These are phyloP conservation scores for Termitomyces sp. DNA, from an alignment of 768 basidiomycete genomes.

Conservation along the genomic window DNA sequence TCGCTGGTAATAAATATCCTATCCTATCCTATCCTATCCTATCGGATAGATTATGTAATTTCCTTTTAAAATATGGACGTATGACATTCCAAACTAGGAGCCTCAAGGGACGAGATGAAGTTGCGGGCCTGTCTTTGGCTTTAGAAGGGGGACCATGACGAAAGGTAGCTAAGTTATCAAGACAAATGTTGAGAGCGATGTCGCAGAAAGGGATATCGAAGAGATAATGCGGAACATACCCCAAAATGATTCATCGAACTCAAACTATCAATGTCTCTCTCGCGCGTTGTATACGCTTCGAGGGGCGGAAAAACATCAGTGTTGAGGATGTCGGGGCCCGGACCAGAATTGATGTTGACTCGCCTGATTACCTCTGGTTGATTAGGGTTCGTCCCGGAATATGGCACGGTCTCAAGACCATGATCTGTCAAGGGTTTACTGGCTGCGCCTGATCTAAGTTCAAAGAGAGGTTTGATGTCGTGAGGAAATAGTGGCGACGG, in stretches of 20 bases:
- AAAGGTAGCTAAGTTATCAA: constrained; percentile 28
- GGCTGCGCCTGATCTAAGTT: constrained; percentile 35
- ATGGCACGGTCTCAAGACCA: constrained; percentile 28
- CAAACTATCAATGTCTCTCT: constrained; percentile 37
- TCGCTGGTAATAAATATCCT: too few species aligned
- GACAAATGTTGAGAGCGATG: not conserved
- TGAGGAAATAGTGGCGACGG: constrained; percentile 43
- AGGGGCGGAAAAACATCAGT: constrained; percentile 7
- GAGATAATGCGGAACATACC: constrained; percentile 24
- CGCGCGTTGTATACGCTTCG: constrained; percentile 18
- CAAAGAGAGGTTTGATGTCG: constrained; percentile 39
- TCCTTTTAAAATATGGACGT: too few species aligned
- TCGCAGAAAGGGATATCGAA: not conserved
- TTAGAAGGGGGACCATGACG: constrained; percentile 33
- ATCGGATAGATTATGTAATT: too few species aligned
- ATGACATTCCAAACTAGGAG: not conserved
- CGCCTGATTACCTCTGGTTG: constrained; percentile 7
- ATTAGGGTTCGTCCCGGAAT: constrained; percentile 18
- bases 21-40: too few species aligned
- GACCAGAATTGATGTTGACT: constrained; percentile 5
- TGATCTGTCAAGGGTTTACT: constrained; percentile 39
- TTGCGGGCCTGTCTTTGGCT: constrained; percentile 16
- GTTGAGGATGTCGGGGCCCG: not conserved
- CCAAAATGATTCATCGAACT: constrained; percentile 45
- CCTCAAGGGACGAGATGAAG: constrained; percentile 14